Percentiles rank a stretch among this genome's conserved stretches.
Evolutionary conservation across 495 filamentous ascomycete genomes (phyloP).

Genomic region (Penicillium egyptiacum): DNA sequence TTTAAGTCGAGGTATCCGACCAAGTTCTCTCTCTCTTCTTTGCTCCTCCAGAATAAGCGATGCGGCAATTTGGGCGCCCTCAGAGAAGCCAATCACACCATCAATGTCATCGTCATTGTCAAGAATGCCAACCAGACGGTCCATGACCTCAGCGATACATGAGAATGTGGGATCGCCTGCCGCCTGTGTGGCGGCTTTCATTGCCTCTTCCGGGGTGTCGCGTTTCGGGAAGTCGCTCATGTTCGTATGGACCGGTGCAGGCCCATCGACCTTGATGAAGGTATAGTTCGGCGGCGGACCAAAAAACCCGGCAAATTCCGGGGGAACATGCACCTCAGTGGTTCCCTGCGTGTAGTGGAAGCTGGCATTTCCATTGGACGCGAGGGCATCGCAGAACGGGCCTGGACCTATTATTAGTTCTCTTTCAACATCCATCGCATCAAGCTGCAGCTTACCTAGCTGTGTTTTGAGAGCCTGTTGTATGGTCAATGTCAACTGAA

Average conservation of each 20-base stretch:
- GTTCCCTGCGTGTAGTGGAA: slow-evolving; percentile 33
- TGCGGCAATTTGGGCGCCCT: slow-evolving; percentile 59
- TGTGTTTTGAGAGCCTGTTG: slow-evolving; percentile 27
- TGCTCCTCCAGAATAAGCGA: slow-evolving; percentile 54
- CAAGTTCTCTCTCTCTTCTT: slow-evolving; percentile 33
- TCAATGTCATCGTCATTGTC: slow-evolving; percentile 37
- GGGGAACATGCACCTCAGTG: slow-evolving; percentile 15
- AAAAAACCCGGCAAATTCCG: slow-evolving; percentile 27
- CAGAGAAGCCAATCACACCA: slow-evolving; percentile 59
- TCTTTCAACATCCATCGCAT: neutral
- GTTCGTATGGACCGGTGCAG: slow-evolving; percentile 12
- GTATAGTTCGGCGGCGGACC: slow-evolving; percentile 34
- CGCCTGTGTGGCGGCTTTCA: slow-evolving; percentile 14
- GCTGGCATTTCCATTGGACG: slow-evolving; percentile 10
- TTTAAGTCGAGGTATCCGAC: slow-evolving; percentile 49
- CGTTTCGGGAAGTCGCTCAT: slow-evolving; percentile 25
- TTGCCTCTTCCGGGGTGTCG: slow-evolving; percentile 23
- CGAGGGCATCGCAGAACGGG: slow-evolving; percentile 23
- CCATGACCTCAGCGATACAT: slow-evolving; percentile 14
- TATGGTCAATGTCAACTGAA: neutral
- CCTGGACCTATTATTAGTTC: slow-evolving; percentile 16
- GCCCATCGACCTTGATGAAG: slow-evolving; percentile 17
- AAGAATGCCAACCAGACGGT: slow-evolving; percentile 22
- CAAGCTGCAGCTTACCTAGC: slow-evolving; percentile 22
- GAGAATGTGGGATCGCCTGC: slow-evolving; percentile 17